Conservation (phyloP, 805 yeast genomes). For the Lipomyces anomalus region DNA sequence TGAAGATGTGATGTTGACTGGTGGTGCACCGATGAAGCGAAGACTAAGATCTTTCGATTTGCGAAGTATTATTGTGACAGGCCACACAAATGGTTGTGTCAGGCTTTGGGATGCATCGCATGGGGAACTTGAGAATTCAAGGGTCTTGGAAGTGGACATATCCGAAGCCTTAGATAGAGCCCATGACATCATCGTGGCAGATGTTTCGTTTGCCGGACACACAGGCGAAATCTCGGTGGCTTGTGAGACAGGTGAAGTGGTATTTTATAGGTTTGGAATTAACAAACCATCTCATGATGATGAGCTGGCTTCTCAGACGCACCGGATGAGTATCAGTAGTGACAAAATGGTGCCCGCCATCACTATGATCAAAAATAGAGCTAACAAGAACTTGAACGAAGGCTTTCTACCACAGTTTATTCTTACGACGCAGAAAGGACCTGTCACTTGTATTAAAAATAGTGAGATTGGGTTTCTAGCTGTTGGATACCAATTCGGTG, state of each 20-base stretch:
- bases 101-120: slow-evolving; percentile 78
- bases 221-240: slow-evolving; percentile 50
- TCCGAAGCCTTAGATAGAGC: slow-evolving; percentile 45
- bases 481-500: slow-evolving; percentile 71
- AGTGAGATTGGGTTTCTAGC: slow-evolving; percentile 81
- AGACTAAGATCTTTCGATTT: slow-evolving; percentile 44
- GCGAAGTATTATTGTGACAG: slow-evolving; percentile 64
- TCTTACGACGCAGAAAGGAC: slow-evolving; percentile 41
- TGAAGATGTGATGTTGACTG: slow-evolving; percentile 48
- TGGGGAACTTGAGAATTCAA: slow-evolving; percentile 55
- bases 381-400: slow-evolving; percentile 30
- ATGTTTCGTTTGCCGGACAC: slow-evolving; percentile 70
- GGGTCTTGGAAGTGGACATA: slow-evolving; percentile 56
- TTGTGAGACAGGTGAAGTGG: slow-evolving; percentile 63
- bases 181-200: slow-evolving; percentile 43
- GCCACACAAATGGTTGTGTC: slow-evolving; percentile 76
- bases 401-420: slow-evolving; percentile 58
- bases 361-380: slow-evolving; percentile 9
- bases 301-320: slow-evolving; percentile 5
- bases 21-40: slow-evolving; percentile 67
- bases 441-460: slow-evolving; percentile 56
- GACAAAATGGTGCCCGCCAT: slow-evolving; percentile 14
- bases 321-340: slow-evolving; percentile 1
- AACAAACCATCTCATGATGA: slow-evolving; percentile 33
- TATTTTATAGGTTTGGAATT: slow-evolving; percentile 62